A percentile compares a stretch with the other conserved stretches of the same genome.
These are phyloP conservation scores for Candida boleticola DNA, from an alignment of 805 yeast species.

Conservation along the genomic window DNA sequence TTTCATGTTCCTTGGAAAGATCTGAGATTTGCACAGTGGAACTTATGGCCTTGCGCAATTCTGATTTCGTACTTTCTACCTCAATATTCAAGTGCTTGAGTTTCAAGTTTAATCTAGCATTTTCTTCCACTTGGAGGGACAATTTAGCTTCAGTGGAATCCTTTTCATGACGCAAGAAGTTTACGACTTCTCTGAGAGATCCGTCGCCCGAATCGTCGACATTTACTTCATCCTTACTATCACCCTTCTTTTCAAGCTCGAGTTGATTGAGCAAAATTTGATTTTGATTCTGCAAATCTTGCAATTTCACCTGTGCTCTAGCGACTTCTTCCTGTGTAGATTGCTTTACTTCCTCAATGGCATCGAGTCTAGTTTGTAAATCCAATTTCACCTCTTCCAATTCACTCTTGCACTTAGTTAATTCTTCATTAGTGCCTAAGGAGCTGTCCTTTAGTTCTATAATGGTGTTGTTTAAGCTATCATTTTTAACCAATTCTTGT, in stretches of 20 bases:
- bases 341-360: slow-evolving; percentile 19
- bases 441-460: slow-evolving; percentile 14
- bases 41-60: slow-evolving; percentile 33
- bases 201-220: slow-evolving; percentile 11
- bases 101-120: slow-evolving; percentile 42
- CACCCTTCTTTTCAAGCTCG: slow-evolving; percentile 33
- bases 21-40: slow-evolving; percentile 21
- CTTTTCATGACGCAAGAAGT: slow-evolving; percentile 69
- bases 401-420: slow-evolving; percentile 9
- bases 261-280: slow-evolving; percentile 65
- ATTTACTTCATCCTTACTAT: slow-evolving; percentile 6
- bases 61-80: slow-evolving; percentile 49
- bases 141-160: slow-evolving; percentile 63
- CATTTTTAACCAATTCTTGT: slow-evolving; percentile 52
- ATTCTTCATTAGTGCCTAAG: slow-evolving; percentile 13
- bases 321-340: slow-evolving; percentile 35
- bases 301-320: slow-evolving; percentile 42
- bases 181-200: slow-evolving; percentile 47
- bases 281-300: slow-evolving; percentile 67
- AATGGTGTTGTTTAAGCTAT: slow-evolving; percentile 42
- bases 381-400: slow-evolving; percentile 10
- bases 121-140: slow-evolving; percentile 44
- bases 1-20: slow-evolving; percentile 42
- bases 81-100: slow-evolving; percentile 37
- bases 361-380: slow-evolving; percentile 17